Evolutionary conservation across 1,284 basidiomycete genomes (phyloP).

Genomic region (Ceratobasidium theobromae): DNA sequence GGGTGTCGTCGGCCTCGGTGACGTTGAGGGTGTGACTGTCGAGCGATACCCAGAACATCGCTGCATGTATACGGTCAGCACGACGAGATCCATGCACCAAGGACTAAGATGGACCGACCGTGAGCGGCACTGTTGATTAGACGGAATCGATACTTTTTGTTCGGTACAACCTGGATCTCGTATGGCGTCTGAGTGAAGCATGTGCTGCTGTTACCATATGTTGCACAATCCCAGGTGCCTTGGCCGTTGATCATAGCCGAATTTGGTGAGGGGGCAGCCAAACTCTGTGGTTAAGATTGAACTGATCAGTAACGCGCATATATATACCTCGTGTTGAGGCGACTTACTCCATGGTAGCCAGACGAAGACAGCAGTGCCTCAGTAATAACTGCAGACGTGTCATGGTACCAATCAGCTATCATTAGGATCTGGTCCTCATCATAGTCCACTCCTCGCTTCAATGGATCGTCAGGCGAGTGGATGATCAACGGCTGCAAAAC

Average conservation of each 20-base stretch:
- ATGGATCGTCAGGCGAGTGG: constrained; percentile 41
- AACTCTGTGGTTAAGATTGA: constrained; percentile 34
- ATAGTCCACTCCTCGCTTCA: constrained; percentile 41
- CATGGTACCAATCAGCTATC: constrained; percentile 39
- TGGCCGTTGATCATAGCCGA: constrained; percentile 44
- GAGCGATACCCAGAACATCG: constrained; percentile 36
- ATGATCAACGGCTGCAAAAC: constrained; percentile 39
- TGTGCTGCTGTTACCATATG: constrained; percentile 16
- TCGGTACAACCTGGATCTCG: constrained; percentile 32
- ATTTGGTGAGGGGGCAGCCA: constrained; percentile 41
- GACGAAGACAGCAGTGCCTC: constrained; percentile 8
- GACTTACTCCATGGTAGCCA: constrained; percentile 22
- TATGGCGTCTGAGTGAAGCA: constrained; percentile 38
- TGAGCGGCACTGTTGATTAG: constrained; percentile 45
- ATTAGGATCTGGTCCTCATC: constrained; percentile 36
- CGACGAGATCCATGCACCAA: too few relatives aligned
- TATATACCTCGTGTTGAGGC: not conserved
- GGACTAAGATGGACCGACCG: constrained; percentile 32
- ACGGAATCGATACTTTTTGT: constrained; percentile 45
- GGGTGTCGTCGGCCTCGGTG: constrained; percentile 24
- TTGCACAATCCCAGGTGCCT: constrained; percentile 37
- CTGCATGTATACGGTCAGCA: not conserved
- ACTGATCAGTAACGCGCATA: constrained; percentile 31
- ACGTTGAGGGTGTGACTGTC: constrained; percentile 37
- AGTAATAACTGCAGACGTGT: constrained; percentile 33